Conservation (phyloP, 2,329 filamentous ascomycete genomes). For the Aspergillus fructus region DNA sequence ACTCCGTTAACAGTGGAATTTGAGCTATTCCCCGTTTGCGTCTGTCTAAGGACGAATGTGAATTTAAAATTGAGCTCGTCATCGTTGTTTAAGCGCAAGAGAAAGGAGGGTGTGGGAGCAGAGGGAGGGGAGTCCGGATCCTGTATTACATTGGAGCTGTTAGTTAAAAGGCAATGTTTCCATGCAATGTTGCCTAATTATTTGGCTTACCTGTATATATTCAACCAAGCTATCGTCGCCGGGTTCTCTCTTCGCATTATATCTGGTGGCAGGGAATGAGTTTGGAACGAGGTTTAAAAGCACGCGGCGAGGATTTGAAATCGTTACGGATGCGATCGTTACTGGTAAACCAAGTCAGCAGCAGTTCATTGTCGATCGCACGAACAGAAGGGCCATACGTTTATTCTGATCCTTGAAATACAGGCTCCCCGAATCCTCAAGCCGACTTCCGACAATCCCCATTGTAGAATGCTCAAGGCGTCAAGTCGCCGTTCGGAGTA, state of each 20-base stretch:
- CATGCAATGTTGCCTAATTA: neutral
- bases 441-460: slow-evolving; percentile 88
- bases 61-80: slow-evolving; percentile 94
- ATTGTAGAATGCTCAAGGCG: slow-evolving; percentile 56
- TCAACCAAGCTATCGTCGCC: slow-evolving; percentile 78
- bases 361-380: neutral
- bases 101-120: slow-evolving; percentile 62
- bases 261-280: slow-evolving; percentile 78
- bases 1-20: slow-evolving; percentile 52
- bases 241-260: slow-evolving; percentile 68
- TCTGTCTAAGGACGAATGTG: slow-evolving; percentile 74
- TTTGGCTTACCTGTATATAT: slow-evolving; percentile 76
- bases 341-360: slow-evolving; percentile 55
- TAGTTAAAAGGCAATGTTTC: neutral
- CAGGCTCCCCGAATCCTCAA: slow-evolving; percentile 74
- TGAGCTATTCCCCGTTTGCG: slow-evolving; percentile 48
- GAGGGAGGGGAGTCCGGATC: slow-evolving; percentile 68
- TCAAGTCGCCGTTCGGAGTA: slow-evolving; percentile 29
- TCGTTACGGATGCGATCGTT: slow-evolving; percentile 76
- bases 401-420: slow-evolving; percentile 89
- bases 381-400: slow-evolving; percentile 53
- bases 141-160: slow-evolving; percentile 48
- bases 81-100: slow-evolving; percentile 83
- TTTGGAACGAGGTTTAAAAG: slow-evolving; percentile 80
- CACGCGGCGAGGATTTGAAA: slow-evolving; percentile 76